A percentile compares a stretch with the other conserved stretches of the same genome.
These are phyloP conservation scores for Haplographium delicatum DNA, from an alignment of 495 filamentous ascomycete species.

Conservation along the genomic window DNA sequence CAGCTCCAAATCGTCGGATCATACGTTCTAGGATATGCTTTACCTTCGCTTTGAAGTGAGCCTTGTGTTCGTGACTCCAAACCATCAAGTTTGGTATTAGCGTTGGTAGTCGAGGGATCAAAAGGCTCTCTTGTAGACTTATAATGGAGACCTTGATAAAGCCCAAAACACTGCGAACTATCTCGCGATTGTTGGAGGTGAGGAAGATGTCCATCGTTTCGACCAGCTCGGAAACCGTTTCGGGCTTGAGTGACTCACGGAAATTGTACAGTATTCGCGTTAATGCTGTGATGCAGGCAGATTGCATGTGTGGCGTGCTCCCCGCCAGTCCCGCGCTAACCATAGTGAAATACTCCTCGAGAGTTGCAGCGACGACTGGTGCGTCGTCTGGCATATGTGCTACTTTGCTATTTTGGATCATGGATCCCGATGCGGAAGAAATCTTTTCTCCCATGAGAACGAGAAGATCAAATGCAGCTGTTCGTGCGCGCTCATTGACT, in stretches of 20 bases:
- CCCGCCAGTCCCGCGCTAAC: slow-evolving; percentile 91
- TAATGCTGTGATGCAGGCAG: slow-evolving; percentile 85
- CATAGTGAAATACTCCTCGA: slow-evolving; percentile 98
- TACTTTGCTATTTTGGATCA: slow-evolving; percentile 77
- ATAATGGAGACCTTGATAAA: slow-evolving; percentile 96
- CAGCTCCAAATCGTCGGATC: slow-evolving; percentile 82
- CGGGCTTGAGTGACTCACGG: slow-evolving; percentile 47
- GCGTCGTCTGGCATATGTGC: slow-evolving; percentile 76
- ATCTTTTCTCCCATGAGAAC: slow-evolving; percentile 84
- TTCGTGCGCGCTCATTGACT: slow-evolving; percentile 88
- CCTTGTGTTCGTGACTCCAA: slow-evolving; percentile 97
- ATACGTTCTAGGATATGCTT: slow-evolving; percentile 95
- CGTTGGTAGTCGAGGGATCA: slow-evolving; percentile 64
- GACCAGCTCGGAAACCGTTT: slow-evolving; percentile 69
- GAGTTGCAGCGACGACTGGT: slow-evolving; percentile 65
- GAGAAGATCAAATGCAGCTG: slow-evolving; percentile 82
- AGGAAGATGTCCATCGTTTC: slow-evolving; percentile 92
- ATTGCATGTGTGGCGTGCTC: slow-evolving; percentile 89
- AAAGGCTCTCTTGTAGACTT: slow-evolving; percentile 66
- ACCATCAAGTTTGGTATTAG: slow-evolving; percentile 86
- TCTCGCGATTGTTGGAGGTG: slow-evolving; percentile 90
- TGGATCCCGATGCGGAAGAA: slow-evolving; percentile 57
- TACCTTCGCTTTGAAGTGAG: slow-evolving; percentile 89
- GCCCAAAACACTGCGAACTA: slow-evolving; percentile 85
- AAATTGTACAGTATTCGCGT: slow-evolving; percentile 91